Base-by-base conservation (phyloP, 371 early-diverging fungal species). In the Rhizopus sp. region DNA sequence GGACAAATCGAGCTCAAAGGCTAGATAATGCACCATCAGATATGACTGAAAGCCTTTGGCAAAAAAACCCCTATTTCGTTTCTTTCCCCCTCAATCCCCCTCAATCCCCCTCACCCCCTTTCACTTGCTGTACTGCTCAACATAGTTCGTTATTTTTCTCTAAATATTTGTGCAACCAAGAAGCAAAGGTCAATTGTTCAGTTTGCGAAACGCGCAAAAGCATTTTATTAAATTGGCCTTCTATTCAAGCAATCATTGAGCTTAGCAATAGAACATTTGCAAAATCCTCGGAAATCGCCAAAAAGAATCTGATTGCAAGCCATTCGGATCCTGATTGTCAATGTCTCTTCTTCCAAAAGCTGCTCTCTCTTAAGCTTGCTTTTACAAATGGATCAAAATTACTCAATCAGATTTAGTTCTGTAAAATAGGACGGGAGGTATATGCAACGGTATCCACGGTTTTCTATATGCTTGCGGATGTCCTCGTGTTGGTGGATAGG, bases 401-500 rank as follows among this genome's bases (percentile, higher is more conserved):
- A 32, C 46, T 60, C 61, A 50, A 60, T 60, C 2, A 45, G 61
- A 60, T 60, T 55, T n/a, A 60, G 48, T 40, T 53, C 40, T 31
- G 53, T 47, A 1, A 55, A 60, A 32, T 53, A 54, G 29, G 50
- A 50, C n/a, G 58, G 59, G 32, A 67, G 53, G 40, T 56, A 63
- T 42, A 63, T 23, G 30, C 57, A 66, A 3, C 45, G 45, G 59
- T 66, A 66, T 16, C 59, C 67, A 37, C 55, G 34, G 55, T 39
- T 48, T 46, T 58, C 53, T 44, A 66, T 58, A 40, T 45, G 13
- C 51, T 55, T 55, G 33, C 46, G 37, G 38, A 62, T 66, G 32
- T 51, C 53, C 29, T 59, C 54, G 38, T 62, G 40, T 30, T 47
- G 15, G 16, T 56, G 49, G 31, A 57, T 55, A 32, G 54, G 53